phyloP scores from a whole-genome alignment of 2,329 filamentous ascomycete genomes.

The Beauveria caledonica region DNA sequence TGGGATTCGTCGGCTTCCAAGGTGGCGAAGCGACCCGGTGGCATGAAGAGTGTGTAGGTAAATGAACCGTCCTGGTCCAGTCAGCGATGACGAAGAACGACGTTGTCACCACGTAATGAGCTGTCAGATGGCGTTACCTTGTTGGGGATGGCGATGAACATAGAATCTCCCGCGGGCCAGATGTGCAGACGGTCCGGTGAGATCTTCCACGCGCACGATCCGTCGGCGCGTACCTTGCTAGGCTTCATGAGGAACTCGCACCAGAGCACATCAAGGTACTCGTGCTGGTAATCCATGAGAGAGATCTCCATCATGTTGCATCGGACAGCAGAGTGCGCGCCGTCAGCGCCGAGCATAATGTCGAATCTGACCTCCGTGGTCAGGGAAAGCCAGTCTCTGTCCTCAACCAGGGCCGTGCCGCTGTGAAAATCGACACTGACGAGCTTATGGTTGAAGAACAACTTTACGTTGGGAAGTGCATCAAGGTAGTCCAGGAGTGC shows the following conservation, averaged over 20 bases:
- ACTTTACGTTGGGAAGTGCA: conserved; percentile 74
- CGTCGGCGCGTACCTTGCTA: conserved; percentile 19
- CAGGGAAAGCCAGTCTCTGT: conserved; percentile 27
- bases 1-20: conserved; percentile 55
- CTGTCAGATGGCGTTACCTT: conserved; percentile 29
- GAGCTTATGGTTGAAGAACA: conserved; percentile 91
- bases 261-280: conserved; percentile 95
- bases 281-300: conserved; percentile 82
- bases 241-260: conserved; percentile 84
- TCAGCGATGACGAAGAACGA: background rate
- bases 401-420: conserved; percentile 81
- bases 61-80: conserved; percentile 69
- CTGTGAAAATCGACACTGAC: conserved; percentile 76
- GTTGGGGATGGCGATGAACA: conserved; percentile 95
- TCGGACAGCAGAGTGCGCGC: no score
- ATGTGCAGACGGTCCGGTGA: conserved; percentile 93
- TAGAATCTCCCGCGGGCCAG: conserved; percentile 87
- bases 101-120: background rate
- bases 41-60: conserved; percentile 88
- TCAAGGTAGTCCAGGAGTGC: conserved; percentile 77
- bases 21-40: conserved; percentile 56
- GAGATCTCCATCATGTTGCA: conserved; percentile 95
- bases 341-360: conserved; percentile 89
- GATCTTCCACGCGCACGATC: conserved; percentile 56
- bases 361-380: conserved; percentile 76